A percentile compares a stretch with the other conserved stretches of the same genome.
These are phyloP conservation scores for Daedalea quercina DNA, from an alignment of 768 basidiomycete species.

Conservation along the genomic window DNA sequence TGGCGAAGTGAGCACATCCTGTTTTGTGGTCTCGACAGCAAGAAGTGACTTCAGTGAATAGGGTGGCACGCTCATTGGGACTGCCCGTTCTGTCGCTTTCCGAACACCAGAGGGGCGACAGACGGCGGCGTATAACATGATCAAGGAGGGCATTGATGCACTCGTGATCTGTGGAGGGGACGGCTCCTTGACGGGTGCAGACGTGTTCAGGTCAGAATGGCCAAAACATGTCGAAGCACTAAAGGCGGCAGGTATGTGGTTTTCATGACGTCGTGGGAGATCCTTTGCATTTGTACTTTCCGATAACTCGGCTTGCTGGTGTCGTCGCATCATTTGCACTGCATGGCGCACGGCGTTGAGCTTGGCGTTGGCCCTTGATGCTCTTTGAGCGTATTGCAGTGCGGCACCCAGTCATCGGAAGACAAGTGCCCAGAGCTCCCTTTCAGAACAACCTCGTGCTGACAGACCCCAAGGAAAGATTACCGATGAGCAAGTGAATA, in stretches of 20 bases:
- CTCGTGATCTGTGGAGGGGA: constrained; percentile 97
- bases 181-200: constrained; percentile 93
- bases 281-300: not conserved
- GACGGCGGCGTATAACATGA: constrained; percentile 84
- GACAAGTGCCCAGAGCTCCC: too few relatives aligned
- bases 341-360: too few relatives aligned
- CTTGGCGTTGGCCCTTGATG: too few relatives aligned
- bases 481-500: constrained; percentile 60
- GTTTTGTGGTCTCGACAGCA: not conserved
- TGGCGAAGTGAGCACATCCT: constrained; percentile 53
- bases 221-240: constrained; percentile 73
- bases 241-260: constrained; percentile 45
- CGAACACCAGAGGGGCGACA: constrained; percentile 83
- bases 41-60: constrained; percentile 23
- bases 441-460: not conserved
- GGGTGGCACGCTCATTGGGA: constrained; percentile 97
- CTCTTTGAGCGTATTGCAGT: too few relatives aligned
- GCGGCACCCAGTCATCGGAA: too few relatives aligned
- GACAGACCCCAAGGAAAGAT: constrained; percentile 49
- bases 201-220: constrained; percentile 93
- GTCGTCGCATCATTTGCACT: too few relatives aligned
- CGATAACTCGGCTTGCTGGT: not conserved
- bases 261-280: not conserved
- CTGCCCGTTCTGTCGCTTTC: constrained; percentile 80
- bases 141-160: constrained; percentile 96